Evolutionary conservation across 202 grass and related monocot genomes (phyloP).

Genomic region (Carex sylvatica): DNA sequence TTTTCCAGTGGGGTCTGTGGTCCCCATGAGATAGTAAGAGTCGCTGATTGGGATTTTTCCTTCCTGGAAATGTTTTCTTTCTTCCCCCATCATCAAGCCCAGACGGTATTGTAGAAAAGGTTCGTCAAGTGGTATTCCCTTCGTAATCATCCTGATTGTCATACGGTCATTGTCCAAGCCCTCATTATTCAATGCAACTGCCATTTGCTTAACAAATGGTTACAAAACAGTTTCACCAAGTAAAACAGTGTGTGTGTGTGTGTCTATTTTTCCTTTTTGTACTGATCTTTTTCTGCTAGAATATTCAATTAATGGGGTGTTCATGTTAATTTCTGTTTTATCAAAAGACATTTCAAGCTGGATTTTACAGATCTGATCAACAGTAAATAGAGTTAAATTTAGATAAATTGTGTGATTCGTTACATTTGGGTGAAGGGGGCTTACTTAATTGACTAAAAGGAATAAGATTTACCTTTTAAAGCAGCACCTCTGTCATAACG

Average conservation of each 20-base stretch:
- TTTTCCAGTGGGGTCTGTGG: constrained; percentile 57
- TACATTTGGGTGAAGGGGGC: background rate
- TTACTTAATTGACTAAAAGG: background rate
- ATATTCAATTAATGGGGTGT: background rate
- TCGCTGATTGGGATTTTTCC: constrained; percentile 58
- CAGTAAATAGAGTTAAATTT: background rate
- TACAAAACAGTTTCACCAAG: background rate
- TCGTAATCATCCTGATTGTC: constrained; percentile 51
- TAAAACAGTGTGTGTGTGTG: background rate
- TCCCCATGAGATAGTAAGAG: constrained; percentile 79
- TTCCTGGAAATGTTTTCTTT: constrained; percentile 52
- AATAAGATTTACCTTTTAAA: constrained; percentile 40
- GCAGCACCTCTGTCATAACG: constrained; percentile 25
- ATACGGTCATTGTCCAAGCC: constrained; percentile 58
- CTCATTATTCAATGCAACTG: constrained; percentile 61
- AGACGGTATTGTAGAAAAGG: constrained; percentile 50
- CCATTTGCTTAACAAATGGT: constrained; percentile 19
- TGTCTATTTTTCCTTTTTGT: background rate
- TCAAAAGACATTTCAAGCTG: background rate
- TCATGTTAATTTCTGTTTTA: background rate
- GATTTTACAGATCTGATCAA: background rate
- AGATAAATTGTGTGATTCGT: background rate
- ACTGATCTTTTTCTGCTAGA: background rate
- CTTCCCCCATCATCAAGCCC: constrained; percentile 36
- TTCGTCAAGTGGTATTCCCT: constrained; percentile 57